Evolutionary conservation across 441 rosid species (phyloP).

Genomic region (Populus trichocarpa): DNA sequence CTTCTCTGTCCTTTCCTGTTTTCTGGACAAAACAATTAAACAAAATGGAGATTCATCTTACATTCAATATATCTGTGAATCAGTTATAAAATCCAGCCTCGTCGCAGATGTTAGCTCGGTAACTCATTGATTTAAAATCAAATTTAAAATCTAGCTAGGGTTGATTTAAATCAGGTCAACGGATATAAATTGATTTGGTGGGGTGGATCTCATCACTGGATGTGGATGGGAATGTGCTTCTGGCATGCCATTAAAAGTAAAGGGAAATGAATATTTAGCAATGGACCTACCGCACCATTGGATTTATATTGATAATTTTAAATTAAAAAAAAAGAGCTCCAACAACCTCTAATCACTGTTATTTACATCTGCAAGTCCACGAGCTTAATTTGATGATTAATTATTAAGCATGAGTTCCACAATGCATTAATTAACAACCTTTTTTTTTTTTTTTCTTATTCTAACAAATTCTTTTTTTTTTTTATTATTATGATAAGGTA

Average conservation of each 20-base stretch:
- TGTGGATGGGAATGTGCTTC: no score
- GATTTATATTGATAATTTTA: not conserved
- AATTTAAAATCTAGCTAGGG: no score
- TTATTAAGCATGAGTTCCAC: not conserved
- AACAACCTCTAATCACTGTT: not conserved
- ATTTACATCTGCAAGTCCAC: not conserved
- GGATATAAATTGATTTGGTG: no score
- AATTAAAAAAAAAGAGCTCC: not conserved
- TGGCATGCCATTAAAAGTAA: no score
- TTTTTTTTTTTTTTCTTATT: no score
- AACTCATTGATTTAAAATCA: no score
- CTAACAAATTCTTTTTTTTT: not conserved
- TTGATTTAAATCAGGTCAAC: no score
- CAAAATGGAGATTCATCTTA: not conserved
- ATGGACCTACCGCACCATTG: not conserved
- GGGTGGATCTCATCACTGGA: no score
- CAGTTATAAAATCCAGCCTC: no score
- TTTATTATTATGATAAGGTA: constrained; percentile 15
- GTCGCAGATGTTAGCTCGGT: no score
- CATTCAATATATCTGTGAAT: not conserved
- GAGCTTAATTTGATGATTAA: not conserved
- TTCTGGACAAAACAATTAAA: not conserved
- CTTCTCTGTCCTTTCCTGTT: not conserved
- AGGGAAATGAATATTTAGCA: no score
- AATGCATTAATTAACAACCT: not conserved